These are phyloP conservation scores for Penicillium sp. DNA, from an alignment of 2,329 filamentous ascomycete genomes.

Conservation along the genomic window DNA sequence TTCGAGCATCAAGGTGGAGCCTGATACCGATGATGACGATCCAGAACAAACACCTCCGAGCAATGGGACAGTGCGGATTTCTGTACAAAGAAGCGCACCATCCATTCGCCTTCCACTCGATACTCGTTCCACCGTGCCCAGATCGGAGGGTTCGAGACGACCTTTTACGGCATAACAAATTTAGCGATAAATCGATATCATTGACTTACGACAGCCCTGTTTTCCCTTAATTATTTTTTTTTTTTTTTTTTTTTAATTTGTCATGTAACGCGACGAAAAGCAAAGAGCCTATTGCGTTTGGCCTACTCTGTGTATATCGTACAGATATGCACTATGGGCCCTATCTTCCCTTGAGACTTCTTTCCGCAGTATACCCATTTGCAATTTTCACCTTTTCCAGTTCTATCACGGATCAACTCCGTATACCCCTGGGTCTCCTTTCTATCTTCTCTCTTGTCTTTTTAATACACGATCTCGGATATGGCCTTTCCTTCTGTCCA, in stretches of 20 bases:
- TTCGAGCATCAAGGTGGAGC: conserved; percentile 41
- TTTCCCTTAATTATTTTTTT: conserved; percentile 4
- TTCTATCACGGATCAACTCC: conserved; percentile 1
- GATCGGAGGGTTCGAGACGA: conserved; percentile 20
- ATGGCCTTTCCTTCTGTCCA: background rate
- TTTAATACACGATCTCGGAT: background rate
- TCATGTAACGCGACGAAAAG: conserved; percentile 18
- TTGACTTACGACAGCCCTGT: conserved; percentile 23
- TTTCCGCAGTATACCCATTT: conserved; percentile 23
- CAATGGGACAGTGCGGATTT: conserved; percentile 31
- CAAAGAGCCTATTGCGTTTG: conserved; percentile 1
- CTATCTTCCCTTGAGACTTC: conserved; percentile 5
- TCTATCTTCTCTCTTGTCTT: background rate
- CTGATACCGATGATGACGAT: conserved; percentile 33
- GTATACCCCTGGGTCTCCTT: background rate
- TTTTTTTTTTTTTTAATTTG: conserved; percentile 4
- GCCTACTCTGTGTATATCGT: background rate
- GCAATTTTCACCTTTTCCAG: background rate
- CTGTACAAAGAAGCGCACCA: conserved; percentile 5
- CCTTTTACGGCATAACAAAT: conserved; percentile 30
- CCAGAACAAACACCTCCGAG: conserved; percentile 17
- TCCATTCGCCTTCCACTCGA: conserved; percentile 12
- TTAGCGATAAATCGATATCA: conserved; percentile 27
- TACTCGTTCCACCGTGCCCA: conserved; percentile 8
- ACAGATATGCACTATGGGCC: background rate